Evolutionary conservation across 345 rosid genomes (phyloP), one percentile per base, ranked within the genome.

Genomic region (Eucalyptus pauciflora): DNA sequence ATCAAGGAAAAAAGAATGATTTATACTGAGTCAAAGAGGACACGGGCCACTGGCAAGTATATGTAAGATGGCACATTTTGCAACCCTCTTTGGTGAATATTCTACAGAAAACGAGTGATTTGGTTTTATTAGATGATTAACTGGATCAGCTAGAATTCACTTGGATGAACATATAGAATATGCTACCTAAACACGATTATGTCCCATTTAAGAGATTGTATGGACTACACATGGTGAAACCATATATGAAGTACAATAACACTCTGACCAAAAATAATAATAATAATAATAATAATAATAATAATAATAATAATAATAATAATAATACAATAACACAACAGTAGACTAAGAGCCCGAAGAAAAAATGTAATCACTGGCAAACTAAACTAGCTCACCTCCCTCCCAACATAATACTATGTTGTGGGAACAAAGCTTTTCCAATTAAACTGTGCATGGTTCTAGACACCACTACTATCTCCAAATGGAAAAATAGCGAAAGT

Each of bases 171-270:
- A 56, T 10, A 24, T 56, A 22, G 62, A 52, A 18, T 52, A 52
- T 8, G 2, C 58, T 52, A 18, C 58, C 58, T 2, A 52, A 52
- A 52, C 25, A 20, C 56, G 24, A 8, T 52, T 52, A 52, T 8
- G 1, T 52, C 56, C 56, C 1, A 2, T 12, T 0, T 12, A 49
- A 0, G 50, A 49, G 50, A 49, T 4, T 49, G 62, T 22, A 22
- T 22, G 62, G 29, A 56, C 4, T 11, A 56, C 62, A 56, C 62
- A 22, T 56, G 2, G 50, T 4, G 18, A 50, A 50, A 50, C 52
- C 2, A 50, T 50, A 50, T 0, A 50, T 50, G 52, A 50, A 50
- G 52, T 50, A 50, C 52, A 49, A 49, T 49, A 49, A 49, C 50
- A 49, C 50, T 10, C 4, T 4, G 13, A 49, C 13, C 8, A 7